Evolutionary conservation across 257 asterid genomes (phyloP), one percentile per base, ranked within the genome.

Genomic region (Solanum chiquidenum): DNA sequence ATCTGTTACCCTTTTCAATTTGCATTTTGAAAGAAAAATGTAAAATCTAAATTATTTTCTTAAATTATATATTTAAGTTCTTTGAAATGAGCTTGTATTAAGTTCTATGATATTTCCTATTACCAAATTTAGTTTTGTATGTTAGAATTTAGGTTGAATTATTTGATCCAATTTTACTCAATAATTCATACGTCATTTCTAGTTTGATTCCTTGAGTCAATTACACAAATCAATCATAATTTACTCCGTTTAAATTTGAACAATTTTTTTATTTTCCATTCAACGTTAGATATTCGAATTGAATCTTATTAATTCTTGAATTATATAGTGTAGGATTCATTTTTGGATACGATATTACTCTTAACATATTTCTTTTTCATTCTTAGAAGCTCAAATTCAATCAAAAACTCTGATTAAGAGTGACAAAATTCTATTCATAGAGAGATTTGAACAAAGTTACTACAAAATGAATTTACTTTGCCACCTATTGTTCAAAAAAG

Each of bases 1-100:
- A 25, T 25, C 1, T 0, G 2, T 25, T 35, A 2, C 31, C 1
- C 34, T 5, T 11, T 25, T 11, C 0, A 0, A 2, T 25, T 66
- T 25, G 34, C 9, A 5, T 25, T 25, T 10, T 66, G 3, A 66
- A 66, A 66, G 18, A 25, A 66, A 11, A 5, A 11, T 25, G 31
- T 64, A 4, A 64, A n/a, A n/a, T 9, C 7, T 0, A n/a, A n/a
- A 4, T 4, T n/a, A n/a, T 64, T 55, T 60, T 3, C 10, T 46
- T 46, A 7, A 60, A 21, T 60, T 60, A 64, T 64, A n/a, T n/a
- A n/a, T n/a, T n/a, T 66, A 25, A 66, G 74, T 25, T 27, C 74
- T 66, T 27, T 46, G 20, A 46, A 13, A 46, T 46, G 55, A 4
- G 6, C 7, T 46, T 46, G 7, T 46, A 46, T 46, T 46, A 46